Evolutionary conservation across 805 yeast species (phyloP).

Genomic region (Pichia exigua): DNA sequence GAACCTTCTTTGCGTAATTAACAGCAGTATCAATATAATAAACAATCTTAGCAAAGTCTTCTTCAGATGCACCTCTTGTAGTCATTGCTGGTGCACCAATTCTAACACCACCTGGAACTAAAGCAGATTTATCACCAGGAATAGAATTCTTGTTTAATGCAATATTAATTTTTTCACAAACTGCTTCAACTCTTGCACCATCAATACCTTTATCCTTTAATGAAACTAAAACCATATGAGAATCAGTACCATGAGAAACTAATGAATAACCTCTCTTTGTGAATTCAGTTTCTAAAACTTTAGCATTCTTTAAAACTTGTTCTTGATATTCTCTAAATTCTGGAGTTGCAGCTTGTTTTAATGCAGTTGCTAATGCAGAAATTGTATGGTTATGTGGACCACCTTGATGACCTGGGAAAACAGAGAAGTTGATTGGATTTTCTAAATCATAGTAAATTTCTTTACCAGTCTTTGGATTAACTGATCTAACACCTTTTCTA

Average conservation of each 20-base stretch:
- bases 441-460: constrained; percentile 88
- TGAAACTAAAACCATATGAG: constrained; percentile 90
- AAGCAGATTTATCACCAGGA: constrained; percentile 95
- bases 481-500: constrained; percentile 89
- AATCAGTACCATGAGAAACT: constrained; percentile 93
- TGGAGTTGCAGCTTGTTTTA: constrained; percentile 86
- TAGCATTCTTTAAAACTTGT: constrained; percentile 84
- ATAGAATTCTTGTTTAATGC: constrained; percentile 96
- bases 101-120: constrained; percentile 95
- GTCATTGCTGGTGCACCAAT: constrained; percentile 99
- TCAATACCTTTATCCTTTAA: constrained; percentile 86
- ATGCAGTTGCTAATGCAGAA: constrained; percentile 93
- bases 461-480: constrained; percentile 84
- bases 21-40: constrained; percentile 77
- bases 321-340: constrained; percentile 87
- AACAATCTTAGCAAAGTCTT: constrained; percentile 75
- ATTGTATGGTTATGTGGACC: constrained; percentile 99
- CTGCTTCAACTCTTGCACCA: constrained; percentile 95
- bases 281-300: constrained; percentile 70
- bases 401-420: constrained; percentile 99
- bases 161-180: constrained; percentile 88
- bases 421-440: constrained; percentile 92
- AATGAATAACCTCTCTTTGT: constrained; percentile 65
- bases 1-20: constrained; percentile 64
- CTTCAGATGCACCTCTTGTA: constrained; percentile 89